Evolutionary conservation across 805 yeast genomes (phyloP), one percentile per base, ranked within the genome.

Genomic region (Saccharomycopsis oosterbeekiorum): DNA sequence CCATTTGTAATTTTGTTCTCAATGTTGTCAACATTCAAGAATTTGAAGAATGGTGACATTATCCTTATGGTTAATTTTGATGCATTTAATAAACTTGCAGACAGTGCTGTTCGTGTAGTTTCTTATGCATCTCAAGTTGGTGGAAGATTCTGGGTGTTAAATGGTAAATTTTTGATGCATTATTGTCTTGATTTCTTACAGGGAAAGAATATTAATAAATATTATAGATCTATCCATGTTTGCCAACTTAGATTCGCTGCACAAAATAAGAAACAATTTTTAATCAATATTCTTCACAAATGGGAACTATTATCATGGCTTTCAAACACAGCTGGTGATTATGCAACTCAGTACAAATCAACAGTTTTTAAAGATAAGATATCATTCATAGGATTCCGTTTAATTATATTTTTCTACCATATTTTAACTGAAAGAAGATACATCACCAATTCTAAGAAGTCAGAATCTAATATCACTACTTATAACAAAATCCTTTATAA

Each of bases 121-220:
- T 97, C 88, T 0, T 72, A 89, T 10, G 73, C 89, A 65, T 84
- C 96, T 0, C 97, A 94, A 68, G 87, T 92, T 12, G 84, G 87
- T 61, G 83, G 88, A 0, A 96, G 97, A 0, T 80, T 87, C 60
- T 93, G 98, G 98, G 97, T 93, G 0, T 80, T 98, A 68, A 93
- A 93, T 72, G 99, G 99, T 0, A 79, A 82, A 61, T 84, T 90
- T 41, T 84, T 47, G 53, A 47, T 83, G 53, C 73, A 81, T 4
- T 77, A 80, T 0, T 47, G 53, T 15, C 53, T 47, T 47, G 53
- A 47, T 4, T 47, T 47, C n/a, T 47, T 47, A 14, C 53, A 47
- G 21, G 53, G 53, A 47, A 47, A 26, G 26, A 26, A 47, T 6
- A 47, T 47, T 11, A 78, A 36, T 17, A 47, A 34, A 21, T 42